A percentile compares a stretch with the other conserved stretches of the same genome.
Conservation (phyloP, 495 filamentous ascomycete genomes). For the Penicillium steckii region DNA sequence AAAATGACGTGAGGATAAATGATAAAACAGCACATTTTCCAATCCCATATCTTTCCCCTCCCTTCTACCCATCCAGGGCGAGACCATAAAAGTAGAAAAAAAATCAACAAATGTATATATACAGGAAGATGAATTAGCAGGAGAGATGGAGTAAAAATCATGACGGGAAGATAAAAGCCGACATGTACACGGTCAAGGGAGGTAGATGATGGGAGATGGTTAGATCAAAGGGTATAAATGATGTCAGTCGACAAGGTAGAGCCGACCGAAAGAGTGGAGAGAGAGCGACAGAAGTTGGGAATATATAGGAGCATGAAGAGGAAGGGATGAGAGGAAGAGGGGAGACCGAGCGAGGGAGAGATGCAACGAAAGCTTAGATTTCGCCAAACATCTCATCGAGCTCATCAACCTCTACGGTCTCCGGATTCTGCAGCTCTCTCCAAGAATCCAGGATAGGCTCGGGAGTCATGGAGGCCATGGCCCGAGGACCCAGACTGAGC, state of each 20-base stretch:
- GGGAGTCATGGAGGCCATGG: conserved; percentile 42
- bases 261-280: conserved; percentile 3
- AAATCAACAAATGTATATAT: conserved; percentile 32
- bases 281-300: conserved; percentile 1
- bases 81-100: conserved; percentile 11
- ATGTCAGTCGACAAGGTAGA: neutral
- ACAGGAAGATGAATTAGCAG: conserved; percentile 30
- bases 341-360: conserved; percentile 1
- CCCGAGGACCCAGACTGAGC: conserved; percentile 38
- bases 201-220: neutral
- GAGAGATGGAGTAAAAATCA: conserved; percentile 15
- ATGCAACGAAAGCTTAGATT: conserved; percentile 29
- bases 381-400: conserved; percentile 79
- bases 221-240: neutral
- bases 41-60: conserved; percentile 5
- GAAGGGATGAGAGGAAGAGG: neutral
- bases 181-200: conserved; percentile 30
- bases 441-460: conserved; percentile 43
- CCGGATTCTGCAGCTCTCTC: conserved; percentile 75
- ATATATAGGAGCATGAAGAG: conserved; percentile 13
- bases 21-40: conserved; percentile 13
- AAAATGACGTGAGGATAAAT: too few relatives aligned
- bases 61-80: conserved; percentile 28
- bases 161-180: conserved; percentile 23
- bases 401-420: conserved; percentile 88